Conservation (phyloP, 1,284 basidiomycete genomes). For the Irpex rosettiformis region DNA sequence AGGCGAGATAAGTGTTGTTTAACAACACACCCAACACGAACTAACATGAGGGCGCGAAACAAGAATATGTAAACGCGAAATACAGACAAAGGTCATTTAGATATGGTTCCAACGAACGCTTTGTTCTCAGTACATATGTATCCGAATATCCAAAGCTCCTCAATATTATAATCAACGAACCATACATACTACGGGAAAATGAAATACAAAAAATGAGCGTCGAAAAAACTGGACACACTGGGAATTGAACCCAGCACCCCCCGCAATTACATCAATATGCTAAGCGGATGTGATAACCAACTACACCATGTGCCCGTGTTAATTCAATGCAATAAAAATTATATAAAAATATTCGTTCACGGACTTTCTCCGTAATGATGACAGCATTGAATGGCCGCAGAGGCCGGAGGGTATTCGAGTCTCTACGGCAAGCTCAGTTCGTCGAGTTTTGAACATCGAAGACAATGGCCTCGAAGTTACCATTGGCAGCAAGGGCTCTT, state of each 20-base stretch:
- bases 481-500: not conserved
- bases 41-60: not conserved
- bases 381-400: no score
- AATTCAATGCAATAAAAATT: not conserved
- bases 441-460: not conserved
- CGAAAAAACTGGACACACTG: constrained; percentile 13
- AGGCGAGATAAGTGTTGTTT: not conserved
- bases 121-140: no score
- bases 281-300: constrained; percentile 49
- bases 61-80: not conserved
- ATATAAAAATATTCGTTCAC: not conserved
- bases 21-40: not conserved
- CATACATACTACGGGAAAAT: no score
- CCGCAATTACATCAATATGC: constrained; percentile 23
- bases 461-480: not conserved
- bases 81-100: not conserved
- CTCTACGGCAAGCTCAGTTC: no score
- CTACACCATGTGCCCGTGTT: constrained; percentile 41
- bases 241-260: constrained; percentile 16
- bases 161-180: no score
- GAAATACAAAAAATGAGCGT: no score
- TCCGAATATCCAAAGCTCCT: no score
- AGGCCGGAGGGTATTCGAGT: no score
- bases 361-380: no score
- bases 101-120: not conserved